Evolutionary conservation across 2,329 filamentous ascomycete species (phyloP), one percentile per base, ranked within the genome.

Genomic region (Mycocentrospora acerina): DNA sequence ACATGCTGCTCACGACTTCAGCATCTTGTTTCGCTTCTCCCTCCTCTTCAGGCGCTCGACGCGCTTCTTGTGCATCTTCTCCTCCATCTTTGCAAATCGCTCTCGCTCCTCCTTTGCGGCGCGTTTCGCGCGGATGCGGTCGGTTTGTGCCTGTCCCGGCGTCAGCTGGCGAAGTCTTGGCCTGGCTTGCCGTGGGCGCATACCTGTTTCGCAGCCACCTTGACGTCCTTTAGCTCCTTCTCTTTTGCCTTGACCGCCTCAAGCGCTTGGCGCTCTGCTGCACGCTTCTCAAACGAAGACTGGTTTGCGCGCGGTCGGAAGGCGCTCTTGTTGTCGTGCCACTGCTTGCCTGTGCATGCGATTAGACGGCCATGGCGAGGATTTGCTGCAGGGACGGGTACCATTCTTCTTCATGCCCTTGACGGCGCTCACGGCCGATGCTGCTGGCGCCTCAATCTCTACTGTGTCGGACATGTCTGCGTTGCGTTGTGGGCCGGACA

Each of bases 11-110:
- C 67, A 76, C 24, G 73, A 75, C 55, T 76, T 76, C 44, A 77
- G 58, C 66, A 89, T 72, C 74, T 91, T 93, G 71, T 91, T 98
- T 64, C 93, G 83, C 83, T 97, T 97, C 77, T 98, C 93, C 70
- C 89, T 87, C 64, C 90, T 81, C 83, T 90, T 95, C 69, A 95
- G 71, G 57, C 93, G 81, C 72, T 98, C 93, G 10, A 97, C 85
- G 46, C 90, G 80, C 78, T 95, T 97, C 71, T 81, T 83, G 74
- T 97, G 91, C 93, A 98, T 97, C 75, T 93, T 97, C 73, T 90
- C 88, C 14, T 90, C 91, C 81, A 98, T 81, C 75, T 90, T 88
- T 68, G 90, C 88, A 65, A 91, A 97, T 54, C 91, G 78, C 61
- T 90, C 89, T 70, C 86, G 90, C 75, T 97, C 93, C 59, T 89